Evolutionary conservation across 306 rosid genomes (phyloP), one percentile per base, ranked within the genome.

Genomic region (Malus orientalis): DNA sequence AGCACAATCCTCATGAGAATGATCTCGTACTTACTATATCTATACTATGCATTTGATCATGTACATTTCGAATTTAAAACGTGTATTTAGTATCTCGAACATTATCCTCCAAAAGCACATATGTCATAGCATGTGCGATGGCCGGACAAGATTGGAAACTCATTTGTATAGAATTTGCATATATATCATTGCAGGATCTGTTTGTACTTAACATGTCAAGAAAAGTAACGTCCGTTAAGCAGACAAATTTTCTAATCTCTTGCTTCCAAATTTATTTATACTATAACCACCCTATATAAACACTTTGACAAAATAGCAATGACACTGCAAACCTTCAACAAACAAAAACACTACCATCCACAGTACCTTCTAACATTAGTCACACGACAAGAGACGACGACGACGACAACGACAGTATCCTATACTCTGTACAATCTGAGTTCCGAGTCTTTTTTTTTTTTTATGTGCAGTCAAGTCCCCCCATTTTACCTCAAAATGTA

Each of bases 401-500:
- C 29, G 27, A 77, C 45, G 77, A 73, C 36, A 8, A 36, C 8
- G 78, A 74, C 66, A 75, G 25, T 80, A 74, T 82, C 87, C 89
- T 89, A 86, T 75, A 88, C 44, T 79, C 87, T 91, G 93, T 89
- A 91, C 97, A 89, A 80, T 59, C 75, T 79, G 82, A 85, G 84
- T 51, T 62, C 79, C 70, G n/a, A 54, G 64, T 67, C 40, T 67
- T 32, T 70, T 75, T 70, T 32, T 33, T 33, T 33, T 36, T 69
- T 67, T 80, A 81, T 86, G 82, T 88, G 89, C 93, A 88, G 81
- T 80, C 85, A 84, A 86, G 88, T 72, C 59, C 65, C 77, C 59
- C 77, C 73, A 59, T 44, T 80, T 74, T 44, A 78, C 53, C 74
- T 82, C 77, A 76, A 78, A 74, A 79, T 80, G 84, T 83, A 81